These are phyloP conservation scores for Desmodesmus armatus DNA, from an alignment of 139 green algal genomes.

Conservation along the genomic window DNA sequence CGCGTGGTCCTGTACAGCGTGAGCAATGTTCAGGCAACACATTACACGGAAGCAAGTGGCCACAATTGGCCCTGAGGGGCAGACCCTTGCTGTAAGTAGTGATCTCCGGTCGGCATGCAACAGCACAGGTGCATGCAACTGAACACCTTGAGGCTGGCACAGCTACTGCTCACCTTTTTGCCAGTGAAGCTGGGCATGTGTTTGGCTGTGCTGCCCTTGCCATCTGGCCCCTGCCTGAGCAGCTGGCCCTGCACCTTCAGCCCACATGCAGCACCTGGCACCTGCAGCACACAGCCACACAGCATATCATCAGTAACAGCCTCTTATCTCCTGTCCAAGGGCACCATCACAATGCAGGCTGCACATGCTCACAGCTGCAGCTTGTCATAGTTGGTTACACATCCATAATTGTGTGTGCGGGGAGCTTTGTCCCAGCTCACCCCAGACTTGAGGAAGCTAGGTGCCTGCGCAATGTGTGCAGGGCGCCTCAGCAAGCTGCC, in stretches of 20 bases:
- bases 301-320: not conserved
- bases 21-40: not conserved
- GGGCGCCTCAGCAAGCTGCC: not conserved
- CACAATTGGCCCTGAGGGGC: not conserved
- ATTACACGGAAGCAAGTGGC: not conserved
- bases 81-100: not conserved
- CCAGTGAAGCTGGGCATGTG: not conserved
- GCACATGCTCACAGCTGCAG: not conserved
- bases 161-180: not conserved
- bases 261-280: not conserved
- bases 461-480: not conserved
- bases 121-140: not conserved
- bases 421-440: not conserved
- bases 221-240: constrained; percentile 8
- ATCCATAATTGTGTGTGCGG: not conserved
- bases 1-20: too few relatives aligned
- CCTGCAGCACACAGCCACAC: not conserved
- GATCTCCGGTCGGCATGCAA: not conserved
- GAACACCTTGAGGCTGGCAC: not conserved
- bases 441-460: not conserved
- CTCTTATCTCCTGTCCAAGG: not conserved
- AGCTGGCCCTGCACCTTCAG: not conserved
- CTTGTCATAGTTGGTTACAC: not conserved
- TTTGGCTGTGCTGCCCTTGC: not conserved
- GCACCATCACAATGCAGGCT: not conserved